A percentile compares a stretch with the other conserved stretches of the same genome.
Conservation (phyloP, 805 yeast genomes). For the Sungouiella blattae region DNA sequence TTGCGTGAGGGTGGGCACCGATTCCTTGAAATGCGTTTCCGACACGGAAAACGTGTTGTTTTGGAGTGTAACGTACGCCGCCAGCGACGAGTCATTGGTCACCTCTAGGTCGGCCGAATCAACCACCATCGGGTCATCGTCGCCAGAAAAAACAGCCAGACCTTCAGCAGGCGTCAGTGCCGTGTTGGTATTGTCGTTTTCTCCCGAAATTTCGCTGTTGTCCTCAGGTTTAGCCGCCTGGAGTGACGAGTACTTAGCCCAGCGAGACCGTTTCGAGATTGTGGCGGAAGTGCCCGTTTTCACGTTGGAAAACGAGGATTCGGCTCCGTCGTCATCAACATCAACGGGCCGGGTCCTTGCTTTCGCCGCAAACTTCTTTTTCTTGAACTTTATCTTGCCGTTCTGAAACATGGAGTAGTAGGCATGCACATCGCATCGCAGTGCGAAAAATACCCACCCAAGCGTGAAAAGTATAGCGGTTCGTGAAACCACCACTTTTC, state of each 20-base stretch:
- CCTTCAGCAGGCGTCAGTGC: no score
- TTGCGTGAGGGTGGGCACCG: background rate
- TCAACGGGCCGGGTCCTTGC: background rate
- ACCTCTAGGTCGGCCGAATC: no score
- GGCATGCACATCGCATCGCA: no score
- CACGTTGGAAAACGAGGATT: background rate
- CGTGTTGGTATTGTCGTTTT: no score
- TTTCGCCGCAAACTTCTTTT: conserved; percentile 1
- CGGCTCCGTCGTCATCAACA: background rate
- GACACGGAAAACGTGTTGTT: conserved; percentile 8
- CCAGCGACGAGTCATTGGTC: no score
- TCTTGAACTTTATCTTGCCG: conserved; percentile 2
- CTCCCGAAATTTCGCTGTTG: background rate
- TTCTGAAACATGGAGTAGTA: no score
- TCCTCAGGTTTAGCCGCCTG: background rate
- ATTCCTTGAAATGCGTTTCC: conserved; percentile 11
- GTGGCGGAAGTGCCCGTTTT: background rate
- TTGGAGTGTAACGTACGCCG: background rate
- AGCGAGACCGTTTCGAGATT: background rate
- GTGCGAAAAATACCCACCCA: no score
- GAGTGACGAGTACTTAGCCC: background rate
- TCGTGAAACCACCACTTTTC: no score
- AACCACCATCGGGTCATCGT: no score
- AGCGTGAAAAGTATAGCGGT: no score
- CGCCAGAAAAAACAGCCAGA: no score